Conservation (phyloP, 1,139 yeast genomes). For the Geotrichum australiense region DNA sequence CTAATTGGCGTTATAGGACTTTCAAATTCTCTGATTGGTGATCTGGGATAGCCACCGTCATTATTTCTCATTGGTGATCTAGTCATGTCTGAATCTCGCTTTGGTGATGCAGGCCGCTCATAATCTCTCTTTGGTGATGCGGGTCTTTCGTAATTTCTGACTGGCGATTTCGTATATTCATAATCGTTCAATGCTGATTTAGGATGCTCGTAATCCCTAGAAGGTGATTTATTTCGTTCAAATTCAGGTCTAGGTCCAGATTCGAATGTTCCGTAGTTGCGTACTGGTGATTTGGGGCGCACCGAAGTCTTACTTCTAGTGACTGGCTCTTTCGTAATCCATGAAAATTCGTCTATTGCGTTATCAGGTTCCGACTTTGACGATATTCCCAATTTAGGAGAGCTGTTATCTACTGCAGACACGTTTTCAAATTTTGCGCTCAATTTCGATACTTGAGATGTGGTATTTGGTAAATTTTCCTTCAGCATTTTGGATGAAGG, state of each 20-base stretch:
- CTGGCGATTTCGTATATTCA: no score
- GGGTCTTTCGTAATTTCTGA: no score
- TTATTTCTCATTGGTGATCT: not conserved
- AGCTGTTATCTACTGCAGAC: not conserved
- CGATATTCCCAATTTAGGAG: not conserved
- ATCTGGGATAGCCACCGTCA: not conserved
- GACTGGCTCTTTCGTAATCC: not conserved
- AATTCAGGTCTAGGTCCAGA: not conserved
- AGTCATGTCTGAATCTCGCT: no score
- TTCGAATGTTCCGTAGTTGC: not conserved
- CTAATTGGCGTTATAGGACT: not conserved
- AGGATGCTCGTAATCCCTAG: no score
- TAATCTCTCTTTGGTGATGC: no score
- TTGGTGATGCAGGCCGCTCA: no score
- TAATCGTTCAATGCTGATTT: no score
- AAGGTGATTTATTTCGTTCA: no score
- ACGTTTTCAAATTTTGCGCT: conserved; percentile 17
- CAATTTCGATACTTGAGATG: conserved; percentile 9
- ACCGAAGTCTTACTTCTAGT: not conserved
- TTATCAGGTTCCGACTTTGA: no score
- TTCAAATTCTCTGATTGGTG: no score
- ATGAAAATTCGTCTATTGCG: no score
- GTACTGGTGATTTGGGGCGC: not conserved
- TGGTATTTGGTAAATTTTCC: no score
- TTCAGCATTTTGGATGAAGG: conserved; percentile 5